These are phyloP conservation scores for Fistulina hepatica DNA, from an alignment of 1,284 basidiomycete genomes.

Conservation along the genomic window DNA sequence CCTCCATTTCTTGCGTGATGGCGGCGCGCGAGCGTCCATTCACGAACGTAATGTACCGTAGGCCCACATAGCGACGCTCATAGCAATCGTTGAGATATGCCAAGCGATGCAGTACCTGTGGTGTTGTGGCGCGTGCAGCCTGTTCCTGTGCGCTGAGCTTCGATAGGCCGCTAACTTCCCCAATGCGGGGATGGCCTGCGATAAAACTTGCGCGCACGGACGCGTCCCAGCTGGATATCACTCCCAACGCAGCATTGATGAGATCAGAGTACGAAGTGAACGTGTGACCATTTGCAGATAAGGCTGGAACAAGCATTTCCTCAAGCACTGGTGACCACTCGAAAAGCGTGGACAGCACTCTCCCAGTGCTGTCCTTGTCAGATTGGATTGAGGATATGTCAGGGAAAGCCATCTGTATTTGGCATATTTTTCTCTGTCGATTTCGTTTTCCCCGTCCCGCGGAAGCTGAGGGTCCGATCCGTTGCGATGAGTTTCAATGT, in stretches of 20 bases:
- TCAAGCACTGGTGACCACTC: slow-evolving; percentile 10
- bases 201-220: slow-evolving; percentile 60
- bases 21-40: slow-evolving; percentile 66
- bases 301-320: slow-evolving; percentile 8
- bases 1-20: slow-evolving; percentile 75
- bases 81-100: slow-evolving; percentile 68
- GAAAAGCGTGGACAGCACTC: neutral
- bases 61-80: slow-evolving; percentile 58
- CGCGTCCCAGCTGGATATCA: slow-evolving; percentile 47
- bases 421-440: no score
- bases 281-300: no score
- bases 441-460: no score
- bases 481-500: no score
- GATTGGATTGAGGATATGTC: no score
- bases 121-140: slow-evolving; percentile 42
- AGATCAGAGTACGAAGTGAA: slow-evolving; percentile 44
- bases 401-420: no score
- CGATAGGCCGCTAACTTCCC: slow-evolving; percentile 66
- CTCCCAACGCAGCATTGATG: slow-evolving; percentile 45
- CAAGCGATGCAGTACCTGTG: slow-evolving; percentile 54
- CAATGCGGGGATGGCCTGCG: slow-evolving; percentile 79
- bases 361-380: neutral
- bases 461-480: no score
- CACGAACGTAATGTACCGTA: slow-evolving; percentile 87
- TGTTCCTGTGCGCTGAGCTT: slow-evolving; percentile 72